These are phyloP conservation scores for Botrytis elliptica DNA, from an alignment of 2,329 filamentous ascomycete genomes.

Conservation along the genomic window DNA sequence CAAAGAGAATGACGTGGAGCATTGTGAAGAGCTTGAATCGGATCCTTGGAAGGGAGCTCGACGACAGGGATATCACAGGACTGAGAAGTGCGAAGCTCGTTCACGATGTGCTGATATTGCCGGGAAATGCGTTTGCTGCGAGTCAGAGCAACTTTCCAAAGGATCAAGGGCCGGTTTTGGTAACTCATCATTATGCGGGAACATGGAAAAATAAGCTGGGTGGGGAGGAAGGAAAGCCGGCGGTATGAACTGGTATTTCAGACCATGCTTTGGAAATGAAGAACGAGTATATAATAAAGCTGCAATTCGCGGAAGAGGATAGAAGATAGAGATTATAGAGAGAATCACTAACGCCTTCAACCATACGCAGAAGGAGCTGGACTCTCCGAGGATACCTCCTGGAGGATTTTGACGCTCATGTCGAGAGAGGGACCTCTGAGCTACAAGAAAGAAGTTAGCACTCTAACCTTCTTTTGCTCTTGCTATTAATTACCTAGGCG, in stretches of 20 bases:
- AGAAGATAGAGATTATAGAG: neutral
- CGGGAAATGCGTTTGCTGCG: slow-evolving; percentile 24
- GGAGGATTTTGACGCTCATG: neutral
- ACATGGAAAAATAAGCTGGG: neutral
- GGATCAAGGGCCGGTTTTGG: slow-evolving; percentile 18
- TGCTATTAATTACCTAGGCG: neutral
- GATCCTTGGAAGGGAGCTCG: slow-evolving; percentile 25
- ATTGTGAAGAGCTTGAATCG: slow-evolving; percentile 33
- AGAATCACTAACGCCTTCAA: neutral
- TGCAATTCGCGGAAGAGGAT: neutral
- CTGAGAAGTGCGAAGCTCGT: slow-evolving; percentile 34
- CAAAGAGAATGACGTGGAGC: slow-evolving; percentile 32
- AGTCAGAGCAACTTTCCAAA: slow-evolving; percentile 5
- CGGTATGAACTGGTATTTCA: neutral
- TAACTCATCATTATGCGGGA: slow-evolving; percentile 25
- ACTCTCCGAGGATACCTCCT: neutral
- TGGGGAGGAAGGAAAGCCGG: neutral
- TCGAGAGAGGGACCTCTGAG: neutral
- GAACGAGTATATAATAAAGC: neutral
- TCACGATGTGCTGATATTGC: slow-evolving; percentile 33
- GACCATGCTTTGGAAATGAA: neutral
- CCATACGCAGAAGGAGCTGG: neutral
- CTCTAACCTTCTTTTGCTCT: neutral
- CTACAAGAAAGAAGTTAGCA: neutral
- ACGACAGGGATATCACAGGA: slow-evolving; percentile 26